Conservation (phyloP, 805 yeast genomes). For the Blastobotrys chiropterorum region DNA sequence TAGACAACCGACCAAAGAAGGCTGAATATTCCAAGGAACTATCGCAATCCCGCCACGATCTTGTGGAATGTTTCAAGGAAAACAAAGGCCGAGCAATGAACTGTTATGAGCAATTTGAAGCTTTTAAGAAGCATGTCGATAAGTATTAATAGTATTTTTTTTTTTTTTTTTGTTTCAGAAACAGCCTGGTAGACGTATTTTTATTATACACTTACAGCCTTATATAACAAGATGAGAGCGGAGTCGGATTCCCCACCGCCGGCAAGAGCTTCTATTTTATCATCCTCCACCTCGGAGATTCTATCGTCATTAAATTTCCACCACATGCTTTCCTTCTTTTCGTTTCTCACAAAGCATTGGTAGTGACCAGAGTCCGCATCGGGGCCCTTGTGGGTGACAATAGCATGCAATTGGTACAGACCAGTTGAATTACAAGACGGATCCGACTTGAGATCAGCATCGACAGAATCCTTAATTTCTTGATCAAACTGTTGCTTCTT, state of each 20-base stretch:
- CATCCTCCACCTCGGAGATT: conserved; percentile 69
- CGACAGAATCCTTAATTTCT: conserved; percentile 29
- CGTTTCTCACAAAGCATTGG: conserved; percentile 80
- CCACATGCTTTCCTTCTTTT: conserved; percentile 64
- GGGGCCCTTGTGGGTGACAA: conserved; percentile 91
- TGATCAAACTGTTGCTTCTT: conserved; percentile 23
- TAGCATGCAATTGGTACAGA: conserved; percentile 73
- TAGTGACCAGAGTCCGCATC: conserved; percentile 97
- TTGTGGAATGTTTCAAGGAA: conserved; percentile 26
- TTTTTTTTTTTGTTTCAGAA: not conserved
- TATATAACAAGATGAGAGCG: conserved; percentile 83
- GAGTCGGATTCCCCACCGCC: conserved; percentile 98
- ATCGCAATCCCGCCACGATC: conserved; percentile 22
- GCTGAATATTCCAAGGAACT: conserved; percentile 27
- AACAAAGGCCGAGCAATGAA: conserved; percentile 28
- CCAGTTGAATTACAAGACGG: conserved; percentile 79
- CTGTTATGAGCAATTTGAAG: conserved; percentile 29
- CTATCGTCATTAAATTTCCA: conserved; percentile 93
- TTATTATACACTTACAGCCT: conserved; percentile 43
- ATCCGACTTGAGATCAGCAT: conserved; percentile 38
- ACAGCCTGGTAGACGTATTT: not conserved
- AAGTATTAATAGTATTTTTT: conserved; percentile 1
- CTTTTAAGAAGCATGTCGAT: conserved; percentile 14
- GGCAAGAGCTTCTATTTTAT: conserved; percentile 75
- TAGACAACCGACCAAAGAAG: conserved; percentile 27